A percentile compares a stretch with the other conserved stretches of the same genome.
phyloP scores from a whole-genome alignment of 306 rosid genomes.

The cucumber (Cucumis sativus) region Cucumber_9930_V3 NC_026661.2:18990501-18991000 shows the following conservation, averaged over 20 bases:
- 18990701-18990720: not conserved
- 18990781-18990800: not conserved
- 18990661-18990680: not conserved
- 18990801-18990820: not conserved
- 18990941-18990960: not conserved
- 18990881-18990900: not conserved
- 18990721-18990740: not conserved
- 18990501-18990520: too few relatives aligned
- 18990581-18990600: too few relatives aligned
- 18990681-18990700: not conserved
- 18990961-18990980: constrained; percentile 2
- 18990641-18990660: too few relatives aligned
- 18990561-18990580: too few relatives aligned
- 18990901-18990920: not conserved
- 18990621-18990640: too few relatives aligned
- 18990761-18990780: not conserved
- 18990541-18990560: too few relatives aligned
- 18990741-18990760: not conserved
- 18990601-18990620: too few relatives aligned
- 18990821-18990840: not conserved
- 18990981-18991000: not conserved
- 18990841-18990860: not conserved
- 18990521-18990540: too few relatives aligned
- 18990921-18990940: not conserved
- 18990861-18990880: not conserved